phyloP scores from a whole-genome alignment of 139 green algal genomes.

The Volvox africanus region DNA sequence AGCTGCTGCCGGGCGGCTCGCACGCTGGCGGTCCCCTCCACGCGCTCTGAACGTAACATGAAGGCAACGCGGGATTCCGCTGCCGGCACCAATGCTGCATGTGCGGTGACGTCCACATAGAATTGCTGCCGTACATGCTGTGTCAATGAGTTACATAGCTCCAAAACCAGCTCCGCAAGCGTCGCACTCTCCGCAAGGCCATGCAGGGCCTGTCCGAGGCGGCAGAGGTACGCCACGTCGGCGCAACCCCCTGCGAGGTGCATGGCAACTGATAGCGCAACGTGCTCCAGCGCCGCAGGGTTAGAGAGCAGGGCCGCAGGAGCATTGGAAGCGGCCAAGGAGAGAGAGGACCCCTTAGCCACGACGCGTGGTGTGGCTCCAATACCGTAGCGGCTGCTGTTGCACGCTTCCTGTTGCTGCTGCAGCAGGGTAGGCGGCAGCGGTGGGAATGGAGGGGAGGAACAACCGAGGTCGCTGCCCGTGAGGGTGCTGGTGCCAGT shows the following conservation, averaged over 20 bases:
- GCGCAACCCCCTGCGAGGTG: not conserved
- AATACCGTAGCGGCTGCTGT: not conserved
- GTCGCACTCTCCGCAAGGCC: not conserved
- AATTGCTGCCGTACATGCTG: not conserved
- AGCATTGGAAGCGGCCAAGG: not conserved
- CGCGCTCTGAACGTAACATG: not conserved
- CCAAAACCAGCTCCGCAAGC: slow-evolving; percentile 9
- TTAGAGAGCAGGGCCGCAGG: not conserved
- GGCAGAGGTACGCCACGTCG: not conserved
- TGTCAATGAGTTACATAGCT: not conserved
- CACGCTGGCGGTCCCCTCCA: not conserved
- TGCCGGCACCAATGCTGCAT: not conserved
- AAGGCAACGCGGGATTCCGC: not conserved
- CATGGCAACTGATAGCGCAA: not conserved
- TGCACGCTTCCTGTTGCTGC: not conserved
- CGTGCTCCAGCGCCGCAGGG: not conserved
- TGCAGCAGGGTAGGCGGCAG: not conserved
- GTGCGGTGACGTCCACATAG: not conserved
- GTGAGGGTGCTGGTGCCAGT: not conserved
- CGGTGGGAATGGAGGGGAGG: not conserved
- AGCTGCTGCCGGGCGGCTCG: not conserved
- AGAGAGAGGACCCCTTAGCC: not conserved
- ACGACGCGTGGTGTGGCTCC: not conserved
- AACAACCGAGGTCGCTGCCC: not conserved
- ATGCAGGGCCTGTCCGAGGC: not conserved